Conservation (phyloP, 495 filamentous ascomycete species). For the Penicillium malachiteum region DNA sequence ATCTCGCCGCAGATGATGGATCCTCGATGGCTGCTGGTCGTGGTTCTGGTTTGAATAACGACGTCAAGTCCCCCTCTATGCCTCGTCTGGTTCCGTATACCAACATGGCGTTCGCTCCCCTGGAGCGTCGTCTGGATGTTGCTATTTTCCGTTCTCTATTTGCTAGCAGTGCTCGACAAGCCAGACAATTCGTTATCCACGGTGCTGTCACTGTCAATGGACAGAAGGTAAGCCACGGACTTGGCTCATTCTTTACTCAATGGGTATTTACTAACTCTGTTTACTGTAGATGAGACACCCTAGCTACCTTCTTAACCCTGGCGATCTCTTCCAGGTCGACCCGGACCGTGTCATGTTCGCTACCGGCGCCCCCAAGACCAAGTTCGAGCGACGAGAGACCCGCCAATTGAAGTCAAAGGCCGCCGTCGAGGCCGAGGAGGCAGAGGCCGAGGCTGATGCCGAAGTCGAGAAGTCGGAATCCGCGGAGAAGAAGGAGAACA, state of each 20-base stretch:
- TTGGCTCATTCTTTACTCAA: too few species aligned
- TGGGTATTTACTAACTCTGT: neutral
- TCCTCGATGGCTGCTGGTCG: constrained; percentile 76
- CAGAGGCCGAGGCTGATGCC: constrained; percentile 28
- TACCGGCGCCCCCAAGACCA: constrained; percentile 71
- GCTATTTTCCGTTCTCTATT: constrained; percentile 91
- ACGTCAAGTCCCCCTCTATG: constrained; percentile 1
- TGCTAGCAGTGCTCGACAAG: constrained; percentile 91
- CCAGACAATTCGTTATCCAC: constrained; percentile 89
- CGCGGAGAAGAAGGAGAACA: constrained; percentile 28
- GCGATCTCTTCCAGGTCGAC: constrained; percentile 96
- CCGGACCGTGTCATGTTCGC: constrained; percentile 82
- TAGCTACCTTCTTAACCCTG: constrained; percentile 92
- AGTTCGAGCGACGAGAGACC: constrained; percentile 42
- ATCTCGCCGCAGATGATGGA: constrained; percentile 77
- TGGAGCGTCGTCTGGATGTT: constrained; percentile 87
- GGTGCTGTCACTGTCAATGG: constrained; percentile 95
- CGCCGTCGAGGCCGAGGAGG: constrained; percentile 23
- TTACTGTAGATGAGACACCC: constrained; percentile 78
- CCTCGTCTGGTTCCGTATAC: constrained; percentile 69
- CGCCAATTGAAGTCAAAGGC: constrained; percentile 29
- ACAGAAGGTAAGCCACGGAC: constrained; percentile 66
- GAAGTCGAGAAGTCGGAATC: constrained; percentile 17
- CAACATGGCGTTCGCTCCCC: constrained; percentile 87
- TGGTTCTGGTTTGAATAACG: constrained; percentile 61